Evolutionary conservation across 768 basidiomycete genomes (phyloP).

Genomic region (Pulveroboletus sp.): DNA sequence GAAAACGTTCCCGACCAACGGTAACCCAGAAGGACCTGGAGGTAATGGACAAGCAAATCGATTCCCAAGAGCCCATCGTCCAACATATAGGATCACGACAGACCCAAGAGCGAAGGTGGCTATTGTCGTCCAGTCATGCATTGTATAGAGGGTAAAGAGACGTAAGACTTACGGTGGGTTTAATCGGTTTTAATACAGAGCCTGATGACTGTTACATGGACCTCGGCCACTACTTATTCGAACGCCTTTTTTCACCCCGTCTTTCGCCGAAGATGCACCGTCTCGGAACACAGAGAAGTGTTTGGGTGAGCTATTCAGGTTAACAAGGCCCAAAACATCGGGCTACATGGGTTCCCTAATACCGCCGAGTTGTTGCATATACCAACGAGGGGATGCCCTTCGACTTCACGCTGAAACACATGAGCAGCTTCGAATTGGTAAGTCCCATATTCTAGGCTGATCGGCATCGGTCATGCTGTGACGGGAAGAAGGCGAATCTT

Average conservation of each 20-base stretch:
- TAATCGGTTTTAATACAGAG: neutral
- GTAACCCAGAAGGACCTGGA: conserved; percentile 10
- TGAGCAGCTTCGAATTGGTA: too few species aligned
- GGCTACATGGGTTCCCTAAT: neutral
- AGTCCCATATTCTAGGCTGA: too few species aligned
- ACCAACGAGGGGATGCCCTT: too few species aligned
- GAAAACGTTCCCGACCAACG: conserved; percentile 7
- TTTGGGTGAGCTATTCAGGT: neutral
- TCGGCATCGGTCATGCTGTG: too few species aligned
- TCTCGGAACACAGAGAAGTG: too few species aligned
- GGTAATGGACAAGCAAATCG: neutral
- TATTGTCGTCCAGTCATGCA: conserved; percentile 1
- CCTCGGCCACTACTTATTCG: neutral
- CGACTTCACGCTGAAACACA: too few species aligned
- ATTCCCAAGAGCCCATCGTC: neutral
- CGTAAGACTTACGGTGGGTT: neutral
- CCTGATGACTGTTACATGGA: neutral
- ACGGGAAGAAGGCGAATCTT: too few species aligned
- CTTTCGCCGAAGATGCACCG: neutral
- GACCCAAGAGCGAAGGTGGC: neutral
- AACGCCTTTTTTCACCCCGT: neutral
- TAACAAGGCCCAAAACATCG: neutral
- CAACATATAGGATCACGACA: neutral
- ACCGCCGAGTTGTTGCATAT: too few species aligned
- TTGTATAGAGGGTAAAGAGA: neutral